phyloP scores from a whole-genome alignment of 192 early-diverging fungal species.

The Coemansia biformis region DNA sequence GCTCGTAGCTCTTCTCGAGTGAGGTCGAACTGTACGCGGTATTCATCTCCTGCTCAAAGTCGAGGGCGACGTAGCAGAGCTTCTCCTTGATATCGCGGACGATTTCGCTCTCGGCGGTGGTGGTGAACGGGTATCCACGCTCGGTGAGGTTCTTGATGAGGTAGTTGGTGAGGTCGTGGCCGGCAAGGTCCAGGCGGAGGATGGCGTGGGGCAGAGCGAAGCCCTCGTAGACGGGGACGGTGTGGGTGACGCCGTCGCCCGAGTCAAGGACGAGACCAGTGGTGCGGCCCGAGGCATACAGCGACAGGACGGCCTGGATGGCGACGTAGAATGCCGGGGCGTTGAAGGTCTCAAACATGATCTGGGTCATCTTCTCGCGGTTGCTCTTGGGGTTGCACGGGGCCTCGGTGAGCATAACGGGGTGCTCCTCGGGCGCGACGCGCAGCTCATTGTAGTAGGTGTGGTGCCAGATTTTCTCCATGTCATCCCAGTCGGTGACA shows the following conservation, averaged over 20 bases:
- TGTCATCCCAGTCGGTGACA: no score
- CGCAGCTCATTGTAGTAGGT: conserved; percentile 91
- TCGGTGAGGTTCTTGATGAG: conserved; percentile 90
- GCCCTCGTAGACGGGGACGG: conserved; percentile 97
- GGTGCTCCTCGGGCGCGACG: no score
- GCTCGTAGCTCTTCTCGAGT: no score
- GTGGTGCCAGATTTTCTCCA: no score
- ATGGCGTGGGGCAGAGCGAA: conserved; percentile 94
- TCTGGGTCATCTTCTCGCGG: conserved; percentile 99
- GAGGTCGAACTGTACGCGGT: no score
- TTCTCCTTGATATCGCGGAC: conserved; percentile 99
- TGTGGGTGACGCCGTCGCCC: conserved; percentile 97
- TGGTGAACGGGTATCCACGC: conserved; percentile 94
- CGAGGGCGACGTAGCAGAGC: conserved; percentile 95
- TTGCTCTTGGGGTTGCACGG: conserved; percentile 97
- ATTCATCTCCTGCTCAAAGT: conserved; percentile 97
- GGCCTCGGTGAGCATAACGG: conserved; percentile 91
- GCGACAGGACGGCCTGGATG: conserved; percentile 94
- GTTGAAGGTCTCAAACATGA: conserved; percentile 99
- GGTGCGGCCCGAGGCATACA: conserved; percentile 94
- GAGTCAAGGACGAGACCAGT: conserved; percentile 99
- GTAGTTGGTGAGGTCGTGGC: conserved; percentile 94
- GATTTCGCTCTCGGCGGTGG: no score
- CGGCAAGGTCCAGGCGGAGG: conserved; percentile 92
- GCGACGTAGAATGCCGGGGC: conserved; percentile 94